phyloP scores from a whole-genome alignment of 2,329 filamentous ascomycete genomes.

The Colletotrichum truncatum region DNA sequence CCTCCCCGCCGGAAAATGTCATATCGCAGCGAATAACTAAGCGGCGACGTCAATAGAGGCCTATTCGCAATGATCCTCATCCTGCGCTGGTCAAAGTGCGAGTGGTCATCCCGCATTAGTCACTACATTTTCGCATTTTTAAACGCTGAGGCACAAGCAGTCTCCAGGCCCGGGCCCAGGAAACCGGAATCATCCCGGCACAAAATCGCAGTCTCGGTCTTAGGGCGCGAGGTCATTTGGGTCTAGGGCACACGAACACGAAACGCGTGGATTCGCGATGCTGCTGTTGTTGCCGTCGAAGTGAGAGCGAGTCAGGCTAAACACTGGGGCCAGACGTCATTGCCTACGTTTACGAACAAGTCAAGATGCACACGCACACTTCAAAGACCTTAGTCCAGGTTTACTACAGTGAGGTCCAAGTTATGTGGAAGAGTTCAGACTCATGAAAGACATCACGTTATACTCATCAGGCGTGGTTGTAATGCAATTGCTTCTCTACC shows the following conservation, averaged over 20 bases:
- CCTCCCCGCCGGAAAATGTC: not conserved
- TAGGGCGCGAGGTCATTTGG: not conserved
- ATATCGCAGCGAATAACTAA: not conserved
- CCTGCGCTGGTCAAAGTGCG: no score
- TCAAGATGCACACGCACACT: no score
- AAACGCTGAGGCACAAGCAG: no score
- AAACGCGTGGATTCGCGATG: slow-evolving; percentile 13
- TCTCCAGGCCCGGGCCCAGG: not conserved
- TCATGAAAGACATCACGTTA: no score
- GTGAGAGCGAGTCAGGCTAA: not conserved
- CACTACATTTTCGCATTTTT: no score
- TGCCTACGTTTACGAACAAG: not conserved
- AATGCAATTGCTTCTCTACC: slow-evolving; percentile 13
- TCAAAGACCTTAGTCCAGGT: no score
- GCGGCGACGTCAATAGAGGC: not conserved
- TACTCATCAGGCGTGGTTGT: not conserved
- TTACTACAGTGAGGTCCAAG: no score
- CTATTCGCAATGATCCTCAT: no score
- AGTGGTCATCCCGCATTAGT: no score
- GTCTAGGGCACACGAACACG: slow-evolving; percentile 15
- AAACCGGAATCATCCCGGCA: not conserved
- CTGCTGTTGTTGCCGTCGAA: not conserved
- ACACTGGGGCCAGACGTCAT: not conserved
- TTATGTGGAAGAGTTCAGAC: no score
- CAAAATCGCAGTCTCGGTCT: no score